Conservation (phyloP, 2,329 filamentous ascomycete genomes). For the Xylariaceae sp. region DNA sequence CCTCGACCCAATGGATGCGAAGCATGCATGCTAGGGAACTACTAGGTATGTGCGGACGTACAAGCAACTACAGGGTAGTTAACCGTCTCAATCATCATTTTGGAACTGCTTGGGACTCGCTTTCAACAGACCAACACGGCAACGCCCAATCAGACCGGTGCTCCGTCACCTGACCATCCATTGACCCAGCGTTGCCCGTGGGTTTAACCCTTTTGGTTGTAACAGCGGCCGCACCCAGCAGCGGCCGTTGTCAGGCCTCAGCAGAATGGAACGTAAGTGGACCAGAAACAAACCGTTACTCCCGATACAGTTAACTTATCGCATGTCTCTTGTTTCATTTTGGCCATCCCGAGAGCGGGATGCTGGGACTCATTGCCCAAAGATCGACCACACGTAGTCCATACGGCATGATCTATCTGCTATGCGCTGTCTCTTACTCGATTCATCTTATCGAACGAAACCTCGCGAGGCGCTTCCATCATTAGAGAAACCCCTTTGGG, state of each 20-base stretch:
- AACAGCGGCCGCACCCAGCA: neutral
- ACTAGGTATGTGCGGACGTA: neutral
- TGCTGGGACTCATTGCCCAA: slow-evolving; percentile 7
- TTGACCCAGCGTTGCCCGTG: neutral
- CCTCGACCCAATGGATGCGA: slow-evolving; percentile 13
- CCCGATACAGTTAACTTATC: neutral
- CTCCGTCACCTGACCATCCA: slow-evolving; percentile 4
- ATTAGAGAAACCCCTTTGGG: slow-evolving; percentile 1
- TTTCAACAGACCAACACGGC: neutral
- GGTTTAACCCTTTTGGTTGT: slow-evolving; percentile 9
- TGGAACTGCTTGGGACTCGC: neutral
- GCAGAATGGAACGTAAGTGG: slow-evolving; percentile 5
- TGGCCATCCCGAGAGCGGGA: slow-evolving; percentile 10
- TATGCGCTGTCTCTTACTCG: slow-evolving; percentile 17
- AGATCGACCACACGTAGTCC: slow-evolving; percentile 13
- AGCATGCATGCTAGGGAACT: slow-evolving; percentile 14
- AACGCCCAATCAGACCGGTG: neutral
- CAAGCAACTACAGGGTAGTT: neutral
- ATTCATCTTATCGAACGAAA: slow-evolving; percentile 10
- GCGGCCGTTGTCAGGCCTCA: neutral
- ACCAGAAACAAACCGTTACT: slow-evolving; percentile 11
- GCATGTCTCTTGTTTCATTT: slow-evolving; percentile 17
- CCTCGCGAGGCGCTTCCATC: slow-evolving; percentile 1
- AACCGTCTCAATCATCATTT: neutral
- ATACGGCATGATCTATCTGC: slow-evolving; percentile 11